phyloP scores from a whole-genome alignment of 2,329 filamentous ascomycete species.

The Fusarium sp. region DNA sequence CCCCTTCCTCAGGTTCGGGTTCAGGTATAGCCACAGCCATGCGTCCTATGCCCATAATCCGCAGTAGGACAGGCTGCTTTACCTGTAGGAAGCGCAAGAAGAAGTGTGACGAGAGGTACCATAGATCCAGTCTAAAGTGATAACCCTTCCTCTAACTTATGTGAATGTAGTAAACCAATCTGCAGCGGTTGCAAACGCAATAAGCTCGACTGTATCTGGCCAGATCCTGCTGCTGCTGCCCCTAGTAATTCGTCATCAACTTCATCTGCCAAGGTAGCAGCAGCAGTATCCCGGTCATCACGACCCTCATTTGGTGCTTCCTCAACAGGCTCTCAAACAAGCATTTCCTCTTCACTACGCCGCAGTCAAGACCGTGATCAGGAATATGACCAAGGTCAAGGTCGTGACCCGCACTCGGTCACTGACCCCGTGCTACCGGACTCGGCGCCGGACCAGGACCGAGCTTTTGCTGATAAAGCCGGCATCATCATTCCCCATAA shows the following conservation, averaged over 20 bases:
- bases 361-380: constrained; percentile 8
- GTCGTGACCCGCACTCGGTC: constrained; percentile 22
- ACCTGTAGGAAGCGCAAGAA: constrained; percentile 65
- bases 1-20: constrained; percentile 5
- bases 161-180: constrained; percentile 54
- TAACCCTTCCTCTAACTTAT: constrained; percentile 4
- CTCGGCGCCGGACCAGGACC: constrained; percentile 20
- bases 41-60: constrained; percentile 51
- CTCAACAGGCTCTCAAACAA: constrained; percentile 21
- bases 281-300: constrained; percentile 1
- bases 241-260: constrained; percentile 31
- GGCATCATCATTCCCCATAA: constrained; percentile 12
- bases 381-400: neutral
- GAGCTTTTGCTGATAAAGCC: constrained; percentile 18
- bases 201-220: constrained; percentile 64
- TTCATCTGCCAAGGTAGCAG: constrained; percentile 15
- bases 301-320: constrained; percentile 31
- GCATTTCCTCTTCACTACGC: constrained; percentile 11
- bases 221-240: constrained; percentile 17
- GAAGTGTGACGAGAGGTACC: constrained; percentile 60
- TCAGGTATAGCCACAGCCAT: constrained; percentile 25
- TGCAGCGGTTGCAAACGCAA: constrained; percentile 65
- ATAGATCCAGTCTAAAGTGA: neutral
- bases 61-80: constrained; percentile 57
- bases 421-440: constrained; percentile 27